Evolutionary conservation across 257 asterid species (phyloP).

Genomic region (Jaltomata sinuosa): DNA sequence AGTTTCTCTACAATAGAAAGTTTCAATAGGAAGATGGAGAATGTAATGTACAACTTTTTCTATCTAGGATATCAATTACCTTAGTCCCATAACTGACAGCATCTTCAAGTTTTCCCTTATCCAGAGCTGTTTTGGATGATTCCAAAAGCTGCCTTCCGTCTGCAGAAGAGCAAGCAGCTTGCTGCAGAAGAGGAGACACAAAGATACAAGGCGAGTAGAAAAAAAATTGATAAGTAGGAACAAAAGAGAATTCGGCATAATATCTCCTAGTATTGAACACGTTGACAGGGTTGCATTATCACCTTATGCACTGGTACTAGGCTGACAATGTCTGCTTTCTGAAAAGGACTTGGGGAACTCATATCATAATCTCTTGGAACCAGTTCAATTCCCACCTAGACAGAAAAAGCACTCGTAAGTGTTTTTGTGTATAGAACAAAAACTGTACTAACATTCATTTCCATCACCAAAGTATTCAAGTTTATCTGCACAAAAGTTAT

Average conservation of each 20-base stretch:
- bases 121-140: constrained; percentile 92
- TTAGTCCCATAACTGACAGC: constrained; percentile 91
- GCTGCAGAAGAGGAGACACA: constrained; percentile 32
- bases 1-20: neutral
- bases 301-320: constrained; percentile 91
- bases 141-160: constrained; percentile 91
- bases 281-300: neutral
- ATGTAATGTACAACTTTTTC: neutral
- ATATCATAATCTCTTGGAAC: constrained; percentile 82
- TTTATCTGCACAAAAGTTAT: neutral
- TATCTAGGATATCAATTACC: constrained; percentile 27
- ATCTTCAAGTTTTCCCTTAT: constrained; percentile 97
- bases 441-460: neutral
- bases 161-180: constrained; percentile 93
- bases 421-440: neutral
- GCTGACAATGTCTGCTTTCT: constrained; percentile 71
- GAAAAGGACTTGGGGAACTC: constrained; percentile 74
- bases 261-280: neutral
- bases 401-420: constrained; percentile 7
- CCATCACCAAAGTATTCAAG: neutral
- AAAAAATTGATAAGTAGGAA: neutral
- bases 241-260: neutral
- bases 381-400: constrained; percentile 90
- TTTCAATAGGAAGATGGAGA: neutral
- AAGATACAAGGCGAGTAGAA: neutral